Conservation (phyloP, 371 early-diverging fungal genomes). For the Syncephalastrum monosporum region DNA sequence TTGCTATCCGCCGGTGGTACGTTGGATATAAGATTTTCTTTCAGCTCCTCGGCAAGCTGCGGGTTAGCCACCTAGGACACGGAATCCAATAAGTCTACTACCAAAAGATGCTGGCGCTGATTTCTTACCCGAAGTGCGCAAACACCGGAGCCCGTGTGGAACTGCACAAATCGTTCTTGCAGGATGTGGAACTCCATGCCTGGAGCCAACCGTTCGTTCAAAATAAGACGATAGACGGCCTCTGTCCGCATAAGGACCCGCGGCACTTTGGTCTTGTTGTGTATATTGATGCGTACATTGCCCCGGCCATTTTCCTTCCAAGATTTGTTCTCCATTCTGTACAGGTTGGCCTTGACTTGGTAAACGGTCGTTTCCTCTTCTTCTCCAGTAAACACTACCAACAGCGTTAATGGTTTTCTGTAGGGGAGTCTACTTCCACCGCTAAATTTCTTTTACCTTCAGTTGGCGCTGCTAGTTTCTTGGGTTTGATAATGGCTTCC, state of each 20-base stretch:
- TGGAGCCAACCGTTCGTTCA: constrained; percentile 53
- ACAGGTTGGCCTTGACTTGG: constrained; percentile 46
- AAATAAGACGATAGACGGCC: constrained; percentile 56
- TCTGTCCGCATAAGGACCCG: constrained; percentile 68
- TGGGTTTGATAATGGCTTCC: not conserved
- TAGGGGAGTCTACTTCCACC: not conserved
- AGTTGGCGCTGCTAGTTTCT: not conserved
- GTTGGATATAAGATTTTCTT: too few species aligned
- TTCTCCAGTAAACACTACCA: constrained; percentile 44
- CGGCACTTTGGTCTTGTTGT: constrained; percentile 19
- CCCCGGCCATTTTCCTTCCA: constrained; percentile 56
- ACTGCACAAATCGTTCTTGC: constrained; percentile 60
- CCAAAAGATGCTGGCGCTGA: too few species aligned
- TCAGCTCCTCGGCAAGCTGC: too few species aligned
- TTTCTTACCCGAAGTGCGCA: too few species aligned
- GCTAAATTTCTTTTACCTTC: not conserved
- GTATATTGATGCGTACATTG: constrained; percentile 40
- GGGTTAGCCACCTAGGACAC: too few species aligned
- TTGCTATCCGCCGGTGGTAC: too few species aligned
- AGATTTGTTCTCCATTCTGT: constrained; percentile 32
- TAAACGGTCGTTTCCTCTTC: constrained; percentile 49
- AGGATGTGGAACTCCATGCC: constrained; percentile 54
- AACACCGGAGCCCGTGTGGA: constrained; percentile 11
- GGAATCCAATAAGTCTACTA: too few species aligned
- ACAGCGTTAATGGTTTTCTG: not conserved